Conservation (phyloP, 2,329 filamentous ascomycete genomes). For the Colletotrichum camelliae region DNA sequence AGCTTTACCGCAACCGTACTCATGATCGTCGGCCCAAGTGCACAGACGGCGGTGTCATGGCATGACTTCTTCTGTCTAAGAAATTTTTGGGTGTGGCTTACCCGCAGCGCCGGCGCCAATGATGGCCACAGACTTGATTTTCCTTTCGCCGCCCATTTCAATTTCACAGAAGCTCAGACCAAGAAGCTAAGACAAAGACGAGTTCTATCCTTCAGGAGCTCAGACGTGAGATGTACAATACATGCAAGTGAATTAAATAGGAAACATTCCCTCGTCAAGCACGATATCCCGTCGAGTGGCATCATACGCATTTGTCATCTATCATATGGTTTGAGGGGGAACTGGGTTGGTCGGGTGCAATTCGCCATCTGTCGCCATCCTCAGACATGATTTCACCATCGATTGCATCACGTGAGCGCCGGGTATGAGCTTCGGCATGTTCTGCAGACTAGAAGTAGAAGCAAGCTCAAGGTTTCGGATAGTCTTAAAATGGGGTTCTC, state of each 20-base stretch:
- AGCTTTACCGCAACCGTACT: neutral
- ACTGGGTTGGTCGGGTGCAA: constrained; percentile 8
- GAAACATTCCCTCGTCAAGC: neutral
- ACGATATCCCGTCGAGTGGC: neutral
- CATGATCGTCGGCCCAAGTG: neutral
- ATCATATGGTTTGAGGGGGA: neutral
- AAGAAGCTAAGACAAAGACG: neutral
- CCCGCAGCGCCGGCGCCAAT: constrained; percentile 50
- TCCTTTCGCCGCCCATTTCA: constrained; percentile 22
- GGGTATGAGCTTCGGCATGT: neutral
- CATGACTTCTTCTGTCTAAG: neutral
- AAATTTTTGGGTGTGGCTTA: constrained; percentile 9
- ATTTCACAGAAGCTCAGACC: neutral
- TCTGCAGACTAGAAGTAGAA: neutral
- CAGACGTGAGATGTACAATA: neutral
- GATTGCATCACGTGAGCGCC: constrained; percentile 11
- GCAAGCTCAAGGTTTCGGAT: neutral
- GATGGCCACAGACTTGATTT: constrained; percentile 45
- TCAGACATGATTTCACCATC: constrained; percentile 19
- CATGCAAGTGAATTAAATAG: neutral
- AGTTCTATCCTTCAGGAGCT: rapidly evolving
- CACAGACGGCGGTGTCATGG: too few species aligned
- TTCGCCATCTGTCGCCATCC: constrained; percentile 21
- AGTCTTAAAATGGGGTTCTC: neutral
- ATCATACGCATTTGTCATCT: constrained; percentile 10